Percentiles rank a stretch among this genome's conserved stretches.
These are phyloP conservation scores for Colletotrichum graminicola DNA, from an alignment of 2,329 filamentous ascomycete genomes.

Conservation along the genomic window DNA sequence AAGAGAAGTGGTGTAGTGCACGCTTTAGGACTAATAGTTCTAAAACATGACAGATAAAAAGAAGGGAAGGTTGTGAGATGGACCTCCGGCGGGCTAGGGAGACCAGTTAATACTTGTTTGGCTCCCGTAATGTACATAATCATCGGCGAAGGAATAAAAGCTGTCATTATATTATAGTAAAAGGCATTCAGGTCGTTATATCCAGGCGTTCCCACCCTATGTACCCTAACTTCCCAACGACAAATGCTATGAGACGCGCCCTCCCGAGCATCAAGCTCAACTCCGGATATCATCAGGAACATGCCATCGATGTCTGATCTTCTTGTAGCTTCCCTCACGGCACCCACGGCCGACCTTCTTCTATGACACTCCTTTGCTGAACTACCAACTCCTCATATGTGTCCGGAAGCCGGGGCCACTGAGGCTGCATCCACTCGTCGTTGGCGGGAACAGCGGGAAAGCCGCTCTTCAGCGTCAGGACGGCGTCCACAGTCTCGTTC, in stretches of 20 bases:
- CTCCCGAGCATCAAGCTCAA: conserved; percentile 11
- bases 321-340: background rate
- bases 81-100: background rate
- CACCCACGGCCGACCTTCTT: conserved; percentile 25
- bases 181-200: conserved; percentile 20
- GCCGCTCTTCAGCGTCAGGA: conserved; percentile 26
- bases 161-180: conserved; percentile 8
- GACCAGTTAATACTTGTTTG: background rate
- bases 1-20: too few relatives aligned
- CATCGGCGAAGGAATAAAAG: background rate
- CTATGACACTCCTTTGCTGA: conserved; percentile 28
- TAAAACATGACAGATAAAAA: too few relatives aligned
- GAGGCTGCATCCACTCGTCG: conserved; percentile 40
- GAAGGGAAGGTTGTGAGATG: too few relatives aligned
- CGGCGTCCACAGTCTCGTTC: conserved; percentile 38
- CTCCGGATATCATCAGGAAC: conserved; percentile 9
- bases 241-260: background rate
- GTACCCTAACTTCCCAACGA: background rate
- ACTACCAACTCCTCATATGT: conserved; percentile 41
- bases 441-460: conserved; percentile 32
- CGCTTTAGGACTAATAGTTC: too few relatives aligned
- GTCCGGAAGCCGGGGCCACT: conserved; percentile 39
- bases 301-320: background rate
- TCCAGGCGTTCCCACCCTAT: background rate
- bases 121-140: background rate